A percentile compares a stretch with the other conserved stretches of the same genome.
phyloP scores from a whole-genome alignment of 371 early-diverging fungal species.

The Mortierella sp. region DNA sequence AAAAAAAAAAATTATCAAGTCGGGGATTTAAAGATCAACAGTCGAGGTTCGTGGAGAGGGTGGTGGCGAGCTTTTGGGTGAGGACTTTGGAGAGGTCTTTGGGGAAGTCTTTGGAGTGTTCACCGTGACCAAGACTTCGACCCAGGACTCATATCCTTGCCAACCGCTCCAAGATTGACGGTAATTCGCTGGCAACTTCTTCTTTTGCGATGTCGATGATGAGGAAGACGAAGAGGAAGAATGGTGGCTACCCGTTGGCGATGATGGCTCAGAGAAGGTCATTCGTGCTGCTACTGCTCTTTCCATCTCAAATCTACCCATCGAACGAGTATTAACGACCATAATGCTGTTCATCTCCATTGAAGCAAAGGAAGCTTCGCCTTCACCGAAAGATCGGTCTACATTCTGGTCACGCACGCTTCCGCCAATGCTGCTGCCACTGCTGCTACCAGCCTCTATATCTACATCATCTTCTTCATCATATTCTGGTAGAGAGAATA shows the following conservation, averaged over 20 bases:
- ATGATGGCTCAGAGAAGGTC: constrained; percentile 10
- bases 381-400: constrained; percentile 3
- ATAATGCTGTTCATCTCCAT: constrained; percentile 6
- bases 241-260: constrained; percentile 14
- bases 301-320: constrained; percentile 8
- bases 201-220: constrained; percentile 8
- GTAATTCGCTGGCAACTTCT: background rate
- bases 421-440: constrained; percentile 6
- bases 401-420: too few relatives aligned
- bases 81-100: constrained; percentile 20
- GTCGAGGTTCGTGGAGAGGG: constrained; percentile 35
- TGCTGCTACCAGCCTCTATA: background rate
- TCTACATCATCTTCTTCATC: constrained; percentile 9
- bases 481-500: constrained; percentile 16
- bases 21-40: background rate
- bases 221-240: constrained; percentile 12
- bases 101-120: constrained; percentile 36
- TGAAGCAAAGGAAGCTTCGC: background rate
- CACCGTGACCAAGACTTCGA: constrained; percentile 34
- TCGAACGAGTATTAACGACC: background rate
- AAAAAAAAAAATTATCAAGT: background rate
- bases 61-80: constrained; percentile 29
- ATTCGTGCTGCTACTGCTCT: background rate
- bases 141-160: constrained; percentile 47
- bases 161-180: constrained; percentile 42